Conservation (phyloP, 768 basidiomycete genomes). For the Termitomyces sp. region DNA sequence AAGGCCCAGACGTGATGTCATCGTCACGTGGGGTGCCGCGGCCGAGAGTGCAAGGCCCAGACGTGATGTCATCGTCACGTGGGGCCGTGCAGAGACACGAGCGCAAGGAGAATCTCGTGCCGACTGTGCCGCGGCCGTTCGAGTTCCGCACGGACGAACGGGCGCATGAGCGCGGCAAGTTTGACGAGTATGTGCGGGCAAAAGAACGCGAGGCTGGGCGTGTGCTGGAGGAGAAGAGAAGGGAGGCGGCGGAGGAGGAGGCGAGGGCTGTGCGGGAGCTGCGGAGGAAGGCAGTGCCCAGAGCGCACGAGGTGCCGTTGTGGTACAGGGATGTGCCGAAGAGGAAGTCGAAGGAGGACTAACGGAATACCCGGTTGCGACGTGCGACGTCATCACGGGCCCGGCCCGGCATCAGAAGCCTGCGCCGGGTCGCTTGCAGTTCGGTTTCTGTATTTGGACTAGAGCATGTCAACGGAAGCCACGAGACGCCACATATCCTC, state of each 20-base stretch:
- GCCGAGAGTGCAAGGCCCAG: too few species aligned
- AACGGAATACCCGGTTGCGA: too few species aligned
- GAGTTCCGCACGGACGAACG: conserved; percentile 49
- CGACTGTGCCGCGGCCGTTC: conserved; percentile 41
- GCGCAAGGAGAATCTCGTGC: conserved; percentile 42
- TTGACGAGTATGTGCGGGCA: conserved; percentile 50
- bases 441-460: too few species aligned
- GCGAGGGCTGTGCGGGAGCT: conserved; percentile 56
- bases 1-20: not conserved
- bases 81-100: too few species aligned
- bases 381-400: too few species aligned
- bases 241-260: conserved; percentile 47
- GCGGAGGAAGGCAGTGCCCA: conserved; percentile 57
- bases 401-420: too few species aligned
- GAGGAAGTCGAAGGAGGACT: conserved; percentile 26
- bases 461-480: conserved; percentile 26
- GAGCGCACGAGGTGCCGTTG: conserved; percentile 66
- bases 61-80: not conserved
- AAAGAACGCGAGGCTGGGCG: conserved; percentile 49
- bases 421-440: too few species aligned
- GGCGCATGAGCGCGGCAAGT: conserved; percentile 56
- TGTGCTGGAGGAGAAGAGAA: conserved; percentile 39
- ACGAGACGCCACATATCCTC: conserved; percentile 28
- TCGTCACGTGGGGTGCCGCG: too few species aligned
- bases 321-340: conserved; percentile 74